A percentile compares a stretch with the other conserved stretches of the same genome.
Conservation (phyloP, 768 basidiomycete genomes). For the Amylocystis lapponica region DNA sequence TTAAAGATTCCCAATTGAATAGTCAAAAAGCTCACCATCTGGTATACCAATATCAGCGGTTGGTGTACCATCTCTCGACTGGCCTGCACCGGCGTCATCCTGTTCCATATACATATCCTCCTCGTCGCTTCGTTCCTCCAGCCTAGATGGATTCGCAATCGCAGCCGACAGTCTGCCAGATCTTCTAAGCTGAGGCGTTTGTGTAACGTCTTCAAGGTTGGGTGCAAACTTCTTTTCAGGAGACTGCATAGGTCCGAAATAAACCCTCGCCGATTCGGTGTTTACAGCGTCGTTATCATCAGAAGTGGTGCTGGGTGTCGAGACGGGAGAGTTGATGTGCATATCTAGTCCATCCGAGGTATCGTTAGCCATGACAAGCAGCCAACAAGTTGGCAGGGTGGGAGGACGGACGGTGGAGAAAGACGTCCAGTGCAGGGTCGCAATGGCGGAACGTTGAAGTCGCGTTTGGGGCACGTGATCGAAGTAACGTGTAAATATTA, state of each 20-base stretch:
- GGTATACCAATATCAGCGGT: conserved; percentile 17
- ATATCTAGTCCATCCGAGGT: not conserved
- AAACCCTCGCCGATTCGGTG: conserved; percentile 37
- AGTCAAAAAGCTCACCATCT: conserved; percentile 25
- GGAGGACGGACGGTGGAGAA: conserved; percentile 1
- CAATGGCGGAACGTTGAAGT: conserved; percentile 18
- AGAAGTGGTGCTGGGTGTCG: conserved; percentile 6
- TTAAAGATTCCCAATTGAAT: too few relatives aligned
- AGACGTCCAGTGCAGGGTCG: conserved; percentile 2
- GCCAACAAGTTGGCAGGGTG: not conserved
- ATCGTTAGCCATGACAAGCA: conserved; percentile 10
- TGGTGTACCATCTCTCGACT: not conserved
- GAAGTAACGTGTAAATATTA: too few relatives aligned
- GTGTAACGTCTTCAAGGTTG: conserved; percentile 24
- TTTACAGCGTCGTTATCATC: conserved; percentile 21
- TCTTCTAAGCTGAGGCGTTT: conserved; percentile 42
- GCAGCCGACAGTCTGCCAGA: conserved; percentile 46
- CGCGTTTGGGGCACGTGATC: conserved; percentile 23
- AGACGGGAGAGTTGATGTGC: conserved; percentile 3
- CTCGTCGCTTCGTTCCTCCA: not conserved
- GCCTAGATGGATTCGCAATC: conserved; percentile 1
- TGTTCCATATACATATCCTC: conserved; percentile 9
- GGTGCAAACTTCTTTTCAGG: conserved; percentile 44
- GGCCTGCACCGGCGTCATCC: conserved; percentile 2
- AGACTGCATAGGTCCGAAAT: conserved; percentile 47